Conservation (phyloP, 768 basidiomycete genomes). For the Dictyophora rubrovolvata region DNA sequence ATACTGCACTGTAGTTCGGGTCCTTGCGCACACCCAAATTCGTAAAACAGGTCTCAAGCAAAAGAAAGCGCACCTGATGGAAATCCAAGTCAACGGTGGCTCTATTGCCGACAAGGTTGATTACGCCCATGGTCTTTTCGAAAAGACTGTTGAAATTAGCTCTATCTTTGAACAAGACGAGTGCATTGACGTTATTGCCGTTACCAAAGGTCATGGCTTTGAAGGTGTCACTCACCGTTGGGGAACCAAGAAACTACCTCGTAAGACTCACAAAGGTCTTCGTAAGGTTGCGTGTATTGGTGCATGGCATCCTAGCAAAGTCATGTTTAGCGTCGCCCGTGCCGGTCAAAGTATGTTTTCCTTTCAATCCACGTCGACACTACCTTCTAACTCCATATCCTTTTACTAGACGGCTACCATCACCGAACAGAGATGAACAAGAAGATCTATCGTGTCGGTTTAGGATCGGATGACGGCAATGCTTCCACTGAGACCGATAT, state of each 20-base stretch:
- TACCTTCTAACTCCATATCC: neutral
- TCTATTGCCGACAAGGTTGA: constrained; percentile 94
- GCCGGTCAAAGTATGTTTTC: constrained; percentile 88
- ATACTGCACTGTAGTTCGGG: constrained; percentile 99
- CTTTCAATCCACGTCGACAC: neutral
- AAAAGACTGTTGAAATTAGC: constrained; percentile 84
- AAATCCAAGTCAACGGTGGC: constrained; percentile 99
- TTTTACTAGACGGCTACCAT: constrained; percentile 76
- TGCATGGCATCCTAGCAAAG: constrained; percentile 97
- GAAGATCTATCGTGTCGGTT: constrained; percentile 94
- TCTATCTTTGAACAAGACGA: constrained; percentile 95
- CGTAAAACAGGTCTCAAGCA: constrained; percentile 95
- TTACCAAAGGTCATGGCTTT: constrained; percentile 99
- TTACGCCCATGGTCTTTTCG: constrained; percentile 87
- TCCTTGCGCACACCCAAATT: constrained; percentile 98
- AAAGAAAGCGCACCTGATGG: constrained; percentile 99
- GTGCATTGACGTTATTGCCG: constrained; percentile 91
- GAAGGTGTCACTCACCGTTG: constrained; percentile 99
- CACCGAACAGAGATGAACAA: constrained; percentile 98
- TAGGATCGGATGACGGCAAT: constrained; percentile 64
- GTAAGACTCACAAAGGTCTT: constrained; percentile 99
- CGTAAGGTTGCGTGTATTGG: constrained; percentile 99
- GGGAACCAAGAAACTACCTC: constrained; percentile 97
- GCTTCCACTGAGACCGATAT: constrained; percentile 93
- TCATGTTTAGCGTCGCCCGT: constrained; percentile 99